These are phyloP conservation scores for Lasiosphaeria miniovina DNA, from an alignment of 495 filamentous ascomycete species.

Conservation along the genomic window DNA sequence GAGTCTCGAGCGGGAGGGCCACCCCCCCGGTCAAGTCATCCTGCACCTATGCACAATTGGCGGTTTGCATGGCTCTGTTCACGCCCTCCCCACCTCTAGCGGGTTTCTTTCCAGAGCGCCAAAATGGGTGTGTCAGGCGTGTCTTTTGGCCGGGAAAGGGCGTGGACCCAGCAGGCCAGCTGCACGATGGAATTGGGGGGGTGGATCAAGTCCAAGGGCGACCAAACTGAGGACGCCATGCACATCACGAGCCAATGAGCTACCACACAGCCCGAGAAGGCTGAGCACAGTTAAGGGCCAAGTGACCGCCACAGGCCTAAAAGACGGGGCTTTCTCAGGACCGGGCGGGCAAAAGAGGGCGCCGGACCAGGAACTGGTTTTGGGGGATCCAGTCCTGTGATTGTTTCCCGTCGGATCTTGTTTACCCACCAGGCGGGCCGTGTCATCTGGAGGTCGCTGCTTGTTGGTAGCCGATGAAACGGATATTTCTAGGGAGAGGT, in stretches of 20 bases:
- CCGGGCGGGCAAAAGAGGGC: conserved; percentile 17
- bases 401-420: not conserved
- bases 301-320: conserved; percentile 17
- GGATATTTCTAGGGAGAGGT: conserved; percentile 6
- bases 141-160: not conserved
- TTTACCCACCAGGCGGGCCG: not conserved
- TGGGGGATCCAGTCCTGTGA: not conserved
- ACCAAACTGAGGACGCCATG: conserved; percentile 1
- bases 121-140: too few relatives aligned
- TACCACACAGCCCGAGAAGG: conserved; percentile 12
- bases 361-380: conserved; percentile 2
- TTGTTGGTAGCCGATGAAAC: conserved; percentile 10
- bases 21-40: not conserved
- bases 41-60: not conserved
- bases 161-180: not conserved
- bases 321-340: not conserved
- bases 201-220: conserved; percentile 1
- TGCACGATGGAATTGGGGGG: conserved; percentile 8
- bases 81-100: conserved; percentile 1
- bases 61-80: conserved; percentile 1
- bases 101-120: too few relatives aligned
- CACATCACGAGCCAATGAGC: conserved; percentile 12
- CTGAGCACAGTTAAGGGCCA: conserved; percentile 21
- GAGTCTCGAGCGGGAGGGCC: conserved; percentile 14
- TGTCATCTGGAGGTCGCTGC: conserved; percentile 2